phyloP scores from a whole-genome alignment of 2,329 filamentous ascomycete genomes.

The Ramularia collo-cygni region DNA sequence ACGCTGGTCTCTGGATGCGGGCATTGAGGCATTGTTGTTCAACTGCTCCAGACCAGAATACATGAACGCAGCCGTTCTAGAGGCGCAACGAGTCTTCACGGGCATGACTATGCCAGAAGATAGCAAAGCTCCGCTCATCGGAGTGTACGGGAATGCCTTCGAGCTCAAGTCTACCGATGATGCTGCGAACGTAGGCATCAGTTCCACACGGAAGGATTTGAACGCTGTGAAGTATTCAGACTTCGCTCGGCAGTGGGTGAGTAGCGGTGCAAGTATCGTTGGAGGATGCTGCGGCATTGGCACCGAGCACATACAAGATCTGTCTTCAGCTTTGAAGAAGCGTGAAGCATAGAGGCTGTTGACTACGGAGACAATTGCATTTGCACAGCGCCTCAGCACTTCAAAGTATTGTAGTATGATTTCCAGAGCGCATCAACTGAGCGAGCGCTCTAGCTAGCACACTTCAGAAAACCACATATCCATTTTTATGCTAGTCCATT shows the following conservation, averaged over 20 bases:
- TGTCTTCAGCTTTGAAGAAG: conserved; percentile 1
- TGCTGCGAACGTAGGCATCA: conserved; percentile 2
- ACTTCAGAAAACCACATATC: too few species aligned
- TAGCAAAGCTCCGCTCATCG: background rate
- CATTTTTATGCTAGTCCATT: too few species aligned
- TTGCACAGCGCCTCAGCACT: too few species aligned
- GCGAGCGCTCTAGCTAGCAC: too few species aligned
- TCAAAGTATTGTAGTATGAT: too few species aligned
- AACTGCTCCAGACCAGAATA: conserved; percentile 4
- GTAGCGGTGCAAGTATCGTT: conserved; percentile 2
- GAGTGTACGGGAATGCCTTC: conserved; percentile 4
- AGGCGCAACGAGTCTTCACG: background rate
- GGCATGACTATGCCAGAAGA: background rate
- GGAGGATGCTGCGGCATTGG: conserved; percentile 6
- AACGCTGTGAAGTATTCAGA: background rate
- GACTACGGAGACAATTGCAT: too few species aligned
- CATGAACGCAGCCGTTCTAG: conserved; percentile 2
- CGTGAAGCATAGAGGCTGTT: too few species aligned
- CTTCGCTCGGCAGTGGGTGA: conserved; percentile 2
- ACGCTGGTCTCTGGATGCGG: conserved; percentile 2
- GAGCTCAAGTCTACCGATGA: conserved; percentile 2
- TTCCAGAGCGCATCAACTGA: too few species aligned
- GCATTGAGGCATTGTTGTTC: conserved; percentile 4
- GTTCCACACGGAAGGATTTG: conserved; percentile 1
- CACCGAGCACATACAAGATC: background rate